phyloP scores from a whole-genome alignment of 108 stramenopile genomes.

The Cyclotella baltica region DNA sequence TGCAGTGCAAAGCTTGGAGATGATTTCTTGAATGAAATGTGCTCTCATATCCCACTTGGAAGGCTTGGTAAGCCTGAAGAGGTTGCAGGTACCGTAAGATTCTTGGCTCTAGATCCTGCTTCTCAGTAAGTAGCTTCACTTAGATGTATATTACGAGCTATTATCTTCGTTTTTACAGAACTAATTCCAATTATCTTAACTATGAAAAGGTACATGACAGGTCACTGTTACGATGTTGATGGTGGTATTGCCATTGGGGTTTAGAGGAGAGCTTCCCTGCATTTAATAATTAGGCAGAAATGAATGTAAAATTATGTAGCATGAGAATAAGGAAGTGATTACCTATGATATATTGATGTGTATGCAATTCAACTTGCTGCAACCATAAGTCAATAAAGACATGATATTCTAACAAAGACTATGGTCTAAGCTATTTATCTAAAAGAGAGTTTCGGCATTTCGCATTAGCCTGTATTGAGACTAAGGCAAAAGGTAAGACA shows the following conservation, averaged over 20 bases:
- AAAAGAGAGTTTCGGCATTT: neutral
- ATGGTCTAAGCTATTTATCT: too few species aligned
- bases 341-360: too few species aligned
- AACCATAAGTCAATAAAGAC: too few species aligned
- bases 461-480: neutral
- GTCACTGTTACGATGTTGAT: constrained; percentile 72
- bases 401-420: too few species aligned
- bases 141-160: neutral
- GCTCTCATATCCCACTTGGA: constrained; percentile 42
- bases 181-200: neutral
- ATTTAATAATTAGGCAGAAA: neutral
- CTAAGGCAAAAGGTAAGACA: too few species aligned
- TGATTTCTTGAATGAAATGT: constrained; percentile 54
- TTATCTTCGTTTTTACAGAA: neutral
- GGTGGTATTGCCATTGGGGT: constrained; percentile 74
- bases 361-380: too few species aligned
- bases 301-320: neutral
- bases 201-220: constrained; percentile 47
- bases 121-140: constrained; percentile 11
- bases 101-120: constrained; percentile 64
- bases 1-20: constrained; percentile 23
- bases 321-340: too few species aligned
- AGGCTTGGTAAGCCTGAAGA: constrained; percentile 57
- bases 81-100: constrained; percentile 49
- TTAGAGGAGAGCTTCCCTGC: neutral